A percentile compares a stretch with the other conserved stretches of the same genome.
These are phyloP conservation scores for Crithidia expoeki DNA, from an alignment of 208 protist genomes.

Conservation along the genomic window DNA sequence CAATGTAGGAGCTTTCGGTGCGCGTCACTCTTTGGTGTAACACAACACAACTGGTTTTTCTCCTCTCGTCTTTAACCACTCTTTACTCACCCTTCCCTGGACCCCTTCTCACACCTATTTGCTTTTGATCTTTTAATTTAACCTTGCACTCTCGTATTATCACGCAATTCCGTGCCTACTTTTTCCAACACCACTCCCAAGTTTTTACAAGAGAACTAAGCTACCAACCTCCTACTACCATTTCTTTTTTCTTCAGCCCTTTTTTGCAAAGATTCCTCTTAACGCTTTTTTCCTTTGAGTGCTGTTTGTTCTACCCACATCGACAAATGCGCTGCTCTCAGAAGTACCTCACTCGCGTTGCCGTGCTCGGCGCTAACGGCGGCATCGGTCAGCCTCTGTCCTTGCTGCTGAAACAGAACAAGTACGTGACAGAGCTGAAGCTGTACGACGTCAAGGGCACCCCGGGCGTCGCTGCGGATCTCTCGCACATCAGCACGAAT, in stretches of 20 bases:
- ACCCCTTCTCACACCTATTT: not conserved
- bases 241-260: not conserved
- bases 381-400: slow-evolving; percentile 97
- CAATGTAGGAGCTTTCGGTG: too few relatives aligned
- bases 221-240: slow-evolving; percentile 1
- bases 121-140: too few relatives aligned
- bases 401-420: slow-evolving; percentile 91
- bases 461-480: slow-evolving; percentile 87
- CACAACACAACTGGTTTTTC: not conserved
- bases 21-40: not conserved
- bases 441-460: slow-evolving; percentile 90
- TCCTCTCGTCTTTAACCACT: too few relatives aligned
- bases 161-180: too few relatives aligned
- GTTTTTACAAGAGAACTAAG: slow-evolving; percentile 17
- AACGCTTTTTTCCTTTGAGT: slow-evolving; percentile 30
- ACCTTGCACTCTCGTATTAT: not conserved
- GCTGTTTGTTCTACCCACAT: slow-evolving; percentile 7
- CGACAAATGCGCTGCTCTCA: slow-evolving; percentile 32
- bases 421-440: slow-evolving; percentile 74
- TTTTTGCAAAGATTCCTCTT: not conserved
- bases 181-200: too few relatives aligned
- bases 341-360: slow-evolving; percentile 54
- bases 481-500: slow-evolving; percentile 87
- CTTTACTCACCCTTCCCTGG: too few relatives aligned
- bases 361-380: slow-evolving; percentile 94